Conservation (phyloP, 352 stramenopile genomes). For the Thalassiosira hispida region DNA sequence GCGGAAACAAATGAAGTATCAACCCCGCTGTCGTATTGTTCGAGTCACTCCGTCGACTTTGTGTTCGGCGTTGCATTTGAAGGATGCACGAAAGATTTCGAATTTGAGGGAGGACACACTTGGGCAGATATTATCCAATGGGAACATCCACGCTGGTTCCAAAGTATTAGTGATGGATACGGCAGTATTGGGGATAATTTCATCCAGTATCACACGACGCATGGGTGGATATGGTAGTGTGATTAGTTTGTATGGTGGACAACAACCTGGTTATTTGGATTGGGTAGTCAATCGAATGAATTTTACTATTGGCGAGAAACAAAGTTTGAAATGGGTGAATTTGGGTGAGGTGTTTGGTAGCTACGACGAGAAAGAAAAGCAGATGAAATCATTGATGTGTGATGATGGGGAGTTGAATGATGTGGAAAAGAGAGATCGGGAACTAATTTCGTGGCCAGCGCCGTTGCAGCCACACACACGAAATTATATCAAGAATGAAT, state of each 20-base stretch:
- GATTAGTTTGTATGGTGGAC: constrained; percentile 68
- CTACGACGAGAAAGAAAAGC: constrained; percentile 14
- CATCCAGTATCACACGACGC: constrained; percentile 89
- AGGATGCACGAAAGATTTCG: constrained; percentile 90
- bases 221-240: constrained; percentile 83
- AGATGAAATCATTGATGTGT: constrained; percentile 12
- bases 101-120: constrained; percentile 92
- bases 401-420: constrained; percentile 49
- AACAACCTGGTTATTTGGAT: constrained; percentile 77
- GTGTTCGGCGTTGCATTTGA: constrained; percentile 89
- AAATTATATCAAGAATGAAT: constrained; percentile 71
- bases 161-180: constrained; percentile 93
- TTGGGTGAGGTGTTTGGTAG: constrained; percentile 70
- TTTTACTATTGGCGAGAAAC: constrained; percentile 61
- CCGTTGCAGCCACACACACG: constrained; percentile 86
- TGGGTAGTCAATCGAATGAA: constrained; percentile 76
- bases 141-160: constrained; percentile 90
- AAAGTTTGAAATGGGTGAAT: constrained; percentile 75
- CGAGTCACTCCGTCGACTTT: constrained; percentile 90
- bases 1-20: constrained; percentile 91
- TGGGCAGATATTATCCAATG: constrained; percentile 91
- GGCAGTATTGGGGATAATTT: constrained; percentile 90
- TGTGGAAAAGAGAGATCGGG: constrained; percentile 68
- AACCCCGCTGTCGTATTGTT: constrained; percentile 78
- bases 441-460: constrained; percentile 81